Percentiles rank a stretch among this genome's conserved stretches.
Conservation (phyloP, 345 rosid species). For the Syzygium aqueum region DNA sequence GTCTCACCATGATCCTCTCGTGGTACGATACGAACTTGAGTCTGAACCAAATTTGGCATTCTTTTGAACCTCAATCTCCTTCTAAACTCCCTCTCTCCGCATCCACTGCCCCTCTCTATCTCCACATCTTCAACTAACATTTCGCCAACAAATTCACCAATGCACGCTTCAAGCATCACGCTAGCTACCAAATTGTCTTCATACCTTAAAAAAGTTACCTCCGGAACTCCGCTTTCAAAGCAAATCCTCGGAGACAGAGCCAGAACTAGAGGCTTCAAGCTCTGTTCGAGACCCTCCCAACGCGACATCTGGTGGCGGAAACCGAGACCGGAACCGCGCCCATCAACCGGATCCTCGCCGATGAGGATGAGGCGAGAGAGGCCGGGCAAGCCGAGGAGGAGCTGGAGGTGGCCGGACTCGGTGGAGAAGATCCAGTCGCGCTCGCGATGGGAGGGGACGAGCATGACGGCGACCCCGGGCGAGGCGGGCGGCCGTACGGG, state of each 20-base stretch:
- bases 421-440: slow-evolving; percentile 82
- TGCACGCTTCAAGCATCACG: slow-evolving; percentile 31
- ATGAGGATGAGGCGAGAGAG: slow-evolving; percentile 58
- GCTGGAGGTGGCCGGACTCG: slow-evolving; percentile 83
- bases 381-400: slow-evolving; percentile 43
- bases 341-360: slow-evolving; percentile 25
- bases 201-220: slow-evolving; percentile 42
- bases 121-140: slow-evolving; percentile 79
- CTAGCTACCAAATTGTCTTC: slow-evolving; percentile 52
- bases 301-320: slow-evolving; percentile 10
- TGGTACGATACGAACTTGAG: slow-evolving; percentile 41
- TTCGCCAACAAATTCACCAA: slow-evolving; percentile 57
- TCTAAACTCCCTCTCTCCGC: slow-evolving; percentile 38
- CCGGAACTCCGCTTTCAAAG: slow-evolving; percentile 7
- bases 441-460: slow-evolving; percentile 66
- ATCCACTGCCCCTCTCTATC: slow-evolving; percentile 24
- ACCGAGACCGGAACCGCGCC: slow-evolving; percentile 6
- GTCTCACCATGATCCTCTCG: neutral
- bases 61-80: slow-evolving; percentile 88
- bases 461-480: slow-evolving; percentile 50
- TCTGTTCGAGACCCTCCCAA: slow-evolving; percentile 11
- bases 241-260: slow-evolving; percentile 42
- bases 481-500: slow-evolving; percentile 20
- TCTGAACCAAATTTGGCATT: slow-evolving; percentile 71
- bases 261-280: slow-evolving; percentile 33